A percentile compares a stretch with the other conserved stretches of the same genome.
Evolutionary conservation across 495 filamentous ascomycete species (phyloP).

Genomic region (Rusavskia elegans): DNA sequence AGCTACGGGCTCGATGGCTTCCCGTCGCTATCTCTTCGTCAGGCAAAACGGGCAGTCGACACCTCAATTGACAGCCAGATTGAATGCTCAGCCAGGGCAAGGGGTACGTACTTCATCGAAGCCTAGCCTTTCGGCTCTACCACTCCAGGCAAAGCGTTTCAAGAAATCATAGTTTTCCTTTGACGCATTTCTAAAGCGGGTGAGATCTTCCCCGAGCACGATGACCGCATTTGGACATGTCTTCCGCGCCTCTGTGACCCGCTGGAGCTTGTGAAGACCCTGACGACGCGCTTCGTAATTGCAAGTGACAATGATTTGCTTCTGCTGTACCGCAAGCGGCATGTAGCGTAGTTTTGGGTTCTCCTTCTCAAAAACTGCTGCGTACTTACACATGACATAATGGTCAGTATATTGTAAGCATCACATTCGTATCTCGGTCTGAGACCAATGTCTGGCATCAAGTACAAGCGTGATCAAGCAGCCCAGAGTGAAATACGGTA

Average conservation of each 20-base stretch:
- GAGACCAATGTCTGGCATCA: too few relatives aligned
- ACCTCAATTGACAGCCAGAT: too few relatives aligned
- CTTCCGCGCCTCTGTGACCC: constrained; percentile 64
- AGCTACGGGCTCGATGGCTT: constrained; percentile 1
- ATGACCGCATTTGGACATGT: constrained; percentile 74
- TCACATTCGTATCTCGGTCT: too few relatives aligned
- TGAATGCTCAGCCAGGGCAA: too few relatives aligned
- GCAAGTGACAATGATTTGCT: constrained; percentile 86
- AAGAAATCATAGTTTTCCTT: constrained; percentile 63
- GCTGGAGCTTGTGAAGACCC: constrained; percentile 70
- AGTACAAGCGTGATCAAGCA: too few relatives aligned
- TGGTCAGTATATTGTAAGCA: constrained; percentile 29
- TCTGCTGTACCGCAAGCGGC: constrained; percentile 66
- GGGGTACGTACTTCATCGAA: constrained; percentile 55
- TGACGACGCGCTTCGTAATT: constrained; percentile 74
- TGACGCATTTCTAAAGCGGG: constrained; percentile 69
- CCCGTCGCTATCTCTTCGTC: too few relatives aligned
- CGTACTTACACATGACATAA: constrained; percentile 60
- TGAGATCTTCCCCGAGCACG: constrained; percentile 73
- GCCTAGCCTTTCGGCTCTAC: constrained; percentile 60
- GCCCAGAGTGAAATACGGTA: too few relatives aligned
- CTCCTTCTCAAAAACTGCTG: constrained; percentile 69
- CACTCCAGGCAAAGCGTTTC: constrained; percentile 54
- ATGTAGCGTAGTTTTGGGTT: constrained; percentile 54
- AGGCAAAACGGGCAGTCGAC: too few relatives aligned